These are phyloP conservation scores for Hypericum perforatum DNA, from an alignment of 345 rosid species.

Conservation along the genomic window DNA sequence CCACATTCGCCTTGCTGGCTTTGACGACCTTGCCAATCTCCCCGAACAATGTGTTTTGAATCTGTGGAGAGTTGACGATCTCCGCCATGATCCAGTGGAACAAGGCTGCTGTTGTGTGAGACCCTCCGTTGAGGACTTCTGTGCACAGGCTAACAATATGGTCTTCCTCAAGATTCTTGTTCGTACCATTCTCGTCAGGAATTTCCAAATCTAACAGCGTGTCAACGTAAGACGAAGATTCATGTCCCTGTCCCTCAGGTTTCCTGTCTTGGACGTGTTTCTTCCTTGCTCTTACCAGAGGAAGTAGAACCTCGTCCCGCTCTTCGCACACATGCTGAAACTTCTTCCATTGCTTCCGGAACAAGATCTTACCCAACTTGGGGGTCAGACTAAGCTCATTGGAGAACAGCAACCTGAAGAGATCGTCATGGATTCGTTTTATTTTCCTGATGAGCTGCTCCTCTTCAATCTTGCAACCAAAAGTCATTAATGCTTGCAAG, in stretches of 20 bases:
- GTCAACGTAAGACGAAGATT: not conserved
- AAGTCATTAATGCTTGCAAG: too few species aligned
- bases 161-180: not conserved
- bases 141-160: not conserved
- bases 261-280: not conserved
- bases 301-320: not conserved
- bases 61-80: not conserved
- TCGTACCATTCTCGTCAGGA: slow-evolving; percentile 1
- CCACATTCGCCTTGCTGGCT: not conserved
- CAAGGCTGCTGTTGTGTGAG: not conserved
- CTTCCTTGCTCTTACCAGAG: not conserved
- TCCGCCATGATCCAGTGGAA: slow-evolving; percentile 8
- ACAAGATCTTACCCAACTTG: not conserved
- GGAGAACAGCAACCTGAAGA: too few species aligned
- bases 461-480: too few species aligned
- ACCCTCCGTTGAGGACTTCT: slow-evolving; percentile 1
- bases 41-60: not conserved
- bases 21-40: not conserved
- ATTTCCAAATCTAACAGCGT: slow-evolving; percentile 1
- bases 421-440: too few species aligned
- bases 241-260: not conserved
- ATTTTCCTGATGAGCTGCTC: too few species aligned
- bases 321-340: not conserved
- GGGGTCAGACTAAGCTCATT: not conserved
- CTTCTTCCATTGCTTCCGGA: not conserved